Conservation (phyloP, 2,329 filamentous ascomycete species). For the Fusarium hostae region DNA sequence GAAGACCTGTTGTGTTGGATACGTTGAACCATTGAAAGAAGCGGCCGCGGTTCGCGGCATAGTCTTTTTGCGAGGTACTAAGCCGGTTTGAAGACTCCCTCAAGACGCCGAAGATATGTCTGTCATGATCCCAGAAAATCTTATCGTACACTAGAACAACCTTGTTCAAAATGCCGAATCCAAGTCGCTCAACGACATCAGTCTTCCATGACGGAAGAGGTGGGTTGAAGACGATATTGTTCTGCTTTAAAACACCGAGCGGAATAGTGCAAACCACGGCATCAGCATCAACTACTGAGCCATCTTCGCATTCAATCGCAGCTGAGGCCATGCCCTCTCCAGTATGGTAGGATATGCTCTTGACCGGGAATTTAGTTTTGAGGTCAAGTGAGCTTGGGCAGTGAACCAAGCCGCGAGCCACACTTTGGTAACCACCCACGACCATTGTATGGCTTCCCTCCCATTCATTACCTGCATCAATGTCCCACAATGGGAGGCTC, state of each 20-base stretch:
- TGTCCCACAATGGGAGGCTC: constrained; percentile 93
- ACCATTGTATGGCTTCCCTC: constrained; percentile 95
- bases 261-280: constrained; percentile 91
- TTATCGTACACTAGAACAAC: constrained; percentile 89
- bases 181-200: constrained; percentile 82
- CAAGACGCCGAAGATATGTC: constrained; percentile 94
- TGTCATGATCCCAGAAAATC: constrained; percentile 88
- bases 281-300: constrained; percentile 82
- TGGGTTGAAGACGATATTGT: constrained; percentile 85
- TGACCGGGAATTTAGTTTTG: constrained; percentile 77
- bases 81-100: constrained; percentile 75
- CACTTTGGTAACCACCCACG: constrained; percentile 90
- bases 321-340: constrained; percentile 60
- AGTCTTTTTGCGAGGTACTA: constrained; percentile 83
- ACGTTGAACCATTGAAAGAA: constrained; percentile 99
- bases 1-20: constrained; percentile 87
- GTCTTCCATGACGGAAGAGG: constrained; percentile 88
- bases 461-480: constrained; percentile 97
- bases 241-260: constrained; percentile 89
- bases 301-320: constrained; percentile 80
- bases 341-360: constrained; percentile 73
- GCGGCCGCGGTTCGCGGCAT: constrained; percentile 81
- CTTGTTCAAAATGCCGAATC: constrained; percentile 95
- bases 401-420: constrained; percentile 86
- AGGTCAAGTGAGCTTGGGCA: constrained; percentile 82